A percentile compares a stretch with the other conserved stretches of the same genome.
These are phyloP conservation scores for Wickerhamomyces sydowiorum DNA, from an alignment of 805 yeast genomes.

Conservation along the genomic window DNA sequence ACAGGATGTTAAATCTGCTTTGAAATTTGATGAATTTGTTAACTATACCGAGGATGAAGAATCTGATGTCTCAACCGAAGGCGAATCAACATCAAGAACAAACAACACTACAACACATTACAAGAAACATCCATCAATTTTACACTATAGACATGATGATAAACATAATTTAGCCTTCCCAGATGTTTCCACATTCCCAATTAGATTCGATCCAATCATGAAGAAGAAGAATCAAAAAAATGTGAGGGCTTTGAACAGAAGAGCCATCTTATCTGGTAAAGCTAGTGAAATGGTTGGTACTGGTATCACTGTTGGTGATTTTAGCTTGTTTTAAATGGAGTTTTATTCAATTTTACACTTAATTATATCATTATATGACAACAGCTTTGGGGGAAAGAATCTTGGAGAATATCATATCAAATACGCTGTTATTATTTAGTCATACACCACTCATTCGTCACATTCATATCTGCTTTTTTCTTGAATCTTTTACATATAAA, in stretches of 20 bases:
- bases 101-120: background rate
- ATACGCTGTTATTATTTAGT: no score
- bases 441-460: no score
- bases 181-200: conserved; percentile 23
- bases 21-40: conserved; percentile 15
- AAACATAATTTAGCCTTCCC: conserved; percentile 24
- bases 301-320: conserved; percentile 21
- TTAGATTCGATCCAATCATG: conserved; percentile 19
- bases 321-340: conserved; percentile 10
- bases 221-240: conserved; percentile 4
- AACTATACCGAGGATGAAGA: conserved; percentile 15
- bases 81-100: conserved; percentile 3
- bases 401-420: no score
- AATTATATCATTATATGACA: background rate
- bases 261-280: conserved; percentile 22
- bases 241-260: conserved; percentile 22
- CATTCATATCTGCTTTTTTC: background rate
- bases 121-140: conserved; percentile 1
- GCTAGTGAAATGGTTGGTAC: conserved; percentile 27
- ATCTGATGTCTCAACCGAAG: conserved; percentile 3
- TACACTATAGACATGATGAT: conserved; percentile 24
- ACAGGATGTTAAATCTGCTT: background rate
- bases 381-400: no score
- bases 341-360: background rate
- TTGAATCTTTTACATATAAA: no score